phyloP scores from a whole-genome alignment of 108 stramenopile genomes.

The Nannochloropsis granulata region DNA sequence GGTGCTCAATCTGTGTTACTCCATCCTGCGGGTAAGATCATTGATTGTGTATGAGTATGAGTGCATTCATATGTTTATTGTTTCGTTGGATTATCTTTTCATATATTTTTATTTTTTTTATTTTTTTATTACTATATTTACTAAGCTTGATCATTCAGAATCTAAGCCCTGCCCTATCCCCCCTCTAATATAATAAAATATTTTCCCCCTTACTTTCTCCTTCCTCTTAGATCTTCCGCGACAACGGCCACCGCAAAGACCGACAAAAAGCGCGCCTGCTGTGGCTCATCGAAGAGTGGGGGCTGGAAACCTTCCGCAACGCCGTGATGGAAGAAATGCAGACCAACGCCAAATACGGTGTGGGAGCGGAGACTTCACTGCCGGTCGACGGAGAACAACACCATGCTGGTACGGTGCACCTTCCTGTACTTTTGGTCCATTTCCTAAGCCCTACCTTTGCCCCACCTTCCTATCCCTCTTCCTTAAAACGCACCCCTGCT shows the following conservation, averaged over 20 bases:
- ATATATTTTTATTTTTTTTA: no score
- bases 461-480: no score
- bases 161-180: neutral
- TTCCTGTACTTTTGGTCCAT: neutral
- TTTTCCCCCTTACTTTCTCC: neutral
- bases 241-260: conserved; percentile 64
- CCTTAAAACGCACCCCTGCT: no score
- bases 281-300: conserved; percentile 81
- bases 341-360: neutral
- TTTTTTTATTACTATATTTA: no score
- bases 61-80: no score
- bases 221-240: conserved; percentile 62
- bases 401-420: conserved; percentile 40
- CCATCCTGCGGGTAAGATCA: conserved; percentile 22
- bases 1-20: conserved; percentile 59
- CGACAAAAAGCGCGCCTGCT: conserved; percentile 73
- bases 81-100: neutral
- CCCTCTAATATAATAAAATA: no score
- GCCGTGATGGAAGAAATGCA: conserved; percentile 51
- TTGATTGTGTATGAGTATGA: neutral
- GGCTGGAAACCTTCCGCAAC: conserved; percentile 57
- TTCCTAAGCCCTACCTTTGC: neutral
- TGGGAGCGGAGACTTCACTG: neutral
- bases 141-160: neutral
- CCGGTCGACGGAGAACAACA: conserved; percentile 42